These are phyloP conservation scores for Pyrrhoderma lamaoense DNA, from an alignment of 1,284 basidiomycete species.

Conservation along the genomic window DNA sequence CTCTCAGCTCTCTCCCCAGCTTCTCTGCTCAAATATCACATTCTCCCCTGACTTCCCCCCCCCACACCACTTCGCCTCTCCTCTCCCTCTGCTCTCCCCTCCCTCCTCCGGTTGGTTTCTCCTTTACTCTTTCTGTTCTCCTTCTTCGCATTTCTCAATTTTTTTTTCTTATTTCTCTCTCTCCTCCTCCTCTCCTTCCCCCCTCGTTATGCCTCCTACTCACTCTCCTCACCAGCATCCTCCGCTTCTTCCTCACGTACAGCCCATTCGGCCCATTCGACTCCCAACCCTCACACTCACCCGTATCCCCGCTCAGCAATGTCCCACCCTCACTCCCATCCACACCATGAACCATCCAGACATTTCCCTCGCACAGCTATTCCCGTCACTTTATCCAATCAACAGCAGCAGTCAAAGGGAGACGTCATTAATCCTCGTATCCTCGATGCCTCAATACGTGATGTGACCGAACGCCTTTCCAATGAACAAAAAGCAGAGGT, in stretches of 20 bases:
- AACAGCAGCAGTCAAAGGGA: constrained; percentile 26
- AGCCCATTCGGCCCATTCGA: not conserved
- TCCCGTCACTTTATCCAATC: not conserved
- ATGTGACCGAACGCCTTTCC: constrained; percentile 47
- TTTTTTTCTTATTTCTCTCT: not conserved
- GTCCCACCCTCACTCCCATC: constrained; percentile 16
- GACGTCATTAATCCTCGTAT: constrained; percentile 66
- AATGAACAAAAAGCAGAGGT: constrained; percentile 62
- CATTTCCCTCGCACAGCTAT: constrained; percentile 11
- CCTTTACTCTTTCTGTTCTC: too few relatives aligned
- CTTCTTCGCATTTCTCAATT: too few relatives aligned
- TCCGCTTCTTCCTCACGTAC: not conserved
- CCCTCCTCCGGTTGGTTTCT: too few relatives aligned
- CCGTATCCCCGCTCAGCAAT: not conserved
- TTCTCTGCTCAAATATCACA: too few relatives aligned
- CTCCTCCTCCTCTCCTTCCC: not conserved
- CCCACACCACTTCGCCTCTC: too few relatives aligned
- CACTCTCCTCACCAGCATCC: not conserved
- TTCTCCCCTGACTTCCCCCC: too few relatives aligned
- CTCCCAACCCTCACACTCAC: not conserved
- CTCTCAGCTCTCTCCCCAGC: too few relatives aligned
- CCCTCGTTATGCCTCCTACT: not conserved
- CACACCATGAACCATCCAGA: constrained; percentile 16
- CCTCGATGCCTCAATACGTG: constrained; percentile 61
- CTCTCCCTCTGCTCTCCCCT: too few relatives aligned